Evolutionary conservation across 495 filamentous ascomycete species (phyloP).

Genomic region (Massariosphaeria phaeospora): DNA sequence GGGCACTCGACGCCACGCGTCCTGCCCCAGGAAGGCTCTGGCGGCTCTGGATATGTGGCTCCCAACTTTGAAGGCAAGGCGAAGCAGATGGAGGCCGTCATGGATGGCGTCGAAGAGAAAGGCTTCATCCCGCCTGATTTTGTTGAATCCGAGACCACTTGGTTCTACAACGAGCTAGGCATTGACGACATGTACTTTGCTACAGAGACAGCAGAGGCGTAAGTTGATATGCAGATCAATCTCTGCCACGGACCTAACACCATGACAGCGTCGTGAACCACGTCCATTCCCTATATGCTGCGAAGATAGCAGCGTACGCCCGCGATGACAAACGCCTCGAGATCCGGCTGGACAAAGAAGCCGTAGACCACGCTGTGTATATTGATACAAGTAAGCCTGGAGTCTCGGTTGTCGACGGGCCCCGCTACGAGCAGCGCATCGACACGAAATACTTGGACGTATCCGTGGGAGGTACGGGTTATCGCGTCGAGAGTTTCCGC

Average conservation of each 20-base stretch:
- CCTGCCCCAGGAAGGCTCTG: constrained; percentile 78
- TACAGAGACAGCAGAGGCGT: constrained; percentile 74
- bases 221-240: constrained; percentile 2
- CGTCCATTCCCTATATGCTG: constrained; percentile 92
- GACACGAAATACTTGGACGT: constrained; percentile 89
- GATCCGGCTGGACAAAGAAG: constrained; percentile 93
- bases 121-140: constrained; percentile 83
- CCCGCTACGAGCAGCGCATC: constrained; percentile 86
- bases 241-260: neutral
- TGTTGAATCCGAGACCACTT: constrained; percentile 75
- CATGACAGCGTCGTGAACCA: constrained; percentile 70
- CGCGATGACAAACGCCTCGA: constrained; percentile 90
- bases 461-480: constrained; percentile 60
- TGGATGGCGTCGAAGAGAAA: constrained; percentile 69
- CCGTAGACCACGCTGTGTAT: constrained; percentile 91
- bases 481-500: constrained; percentile 94
- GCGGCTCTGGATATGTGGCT: constrained; percentile 78
- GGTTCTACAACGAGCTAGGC: constrained; percentile 96
- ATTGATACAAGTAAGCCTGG: constrained; percentile 95
- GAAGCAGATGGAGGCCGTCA: constrained; percentile 86
- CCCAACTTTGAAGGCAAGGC: constrained; percentile 92
- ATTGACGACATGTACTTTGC: constrained; percentile 99
- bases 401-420: constrained; percentile 65
- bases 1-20: constrained; percentile 52
- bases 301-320: constrained; percentile 91